Evolutionary conservation across 2,329 filamentous ascomycete genomes (phyloP).

Genomic region (Claviceps quebecensis): DNA sequence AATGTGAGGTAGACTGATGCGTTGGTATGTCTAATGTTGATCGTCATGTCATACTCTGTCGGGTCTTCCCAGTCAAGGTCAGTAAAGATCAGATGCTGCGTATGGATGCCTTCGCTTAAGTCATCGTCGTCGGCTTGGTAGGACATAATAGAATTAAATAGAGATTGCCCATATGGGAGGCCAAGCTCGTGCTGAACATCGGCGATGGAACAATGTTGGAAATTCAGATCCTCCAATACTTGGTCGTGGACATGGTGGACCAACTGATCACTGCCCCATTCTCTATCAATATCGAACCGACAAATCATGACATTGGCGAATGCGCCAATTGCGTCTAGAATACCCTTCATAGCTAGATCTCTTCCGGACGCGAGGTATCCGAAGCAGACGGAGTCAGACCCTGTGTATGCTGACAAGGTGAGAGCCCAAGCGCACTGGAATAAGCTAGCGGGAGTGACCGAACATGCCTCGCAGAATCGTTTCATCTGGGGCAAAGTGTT

Average conservation of each 20-base stretch:
- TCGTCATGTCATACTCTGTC: constrained; percentile 14
- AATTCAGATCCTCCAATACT: constrained; percentile 29
- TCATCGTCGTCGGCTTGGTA: constrained; percentile 12
- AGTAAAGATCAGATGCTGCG: not conserved
- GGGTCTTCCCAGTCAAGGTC: constrained; percentile 9
- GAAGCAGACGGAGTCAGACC: constrained; percentile 4
- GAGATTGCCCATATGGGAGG: constrained; percentile 5
- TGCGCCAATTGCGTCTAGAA: constrained; percentile 4
- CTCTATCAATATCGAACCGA: constrained; percentile 13
- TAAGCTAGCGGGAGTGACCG: constrained; percentile 4
- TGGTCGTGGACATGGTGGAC: constrained; percentile 23
- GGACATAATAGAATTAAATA: constrained; percentile 21
- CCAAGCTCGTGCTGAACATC: constrained; percentile 25
- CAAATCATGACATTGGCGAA: constrained; percentile 7
- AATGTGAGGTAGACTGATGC: not conserved
- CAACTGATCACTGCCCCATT: not conserved
- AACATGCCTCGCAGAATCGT: not conserved
- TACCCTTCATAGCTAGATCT: constrained; percentile 4
- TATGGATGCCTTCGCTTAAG: not conserved
- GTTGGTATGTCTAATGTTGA: constrained; percentile 8
- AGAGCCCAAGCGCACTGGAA: constrained; percentile 8
- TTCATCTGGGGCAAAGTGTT: not conserved
- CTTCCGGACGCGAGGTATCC: constrained; percentile 7
- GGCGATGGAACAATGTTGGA: constrained; percentile 35
- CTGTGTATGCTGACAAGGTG: constrained; percentile 6